Evolutionary conservation across 2,329 filamentous ascomycete species (phyloP).

Genomic region (Stachybotrys chlorohalonatus): DNA sequence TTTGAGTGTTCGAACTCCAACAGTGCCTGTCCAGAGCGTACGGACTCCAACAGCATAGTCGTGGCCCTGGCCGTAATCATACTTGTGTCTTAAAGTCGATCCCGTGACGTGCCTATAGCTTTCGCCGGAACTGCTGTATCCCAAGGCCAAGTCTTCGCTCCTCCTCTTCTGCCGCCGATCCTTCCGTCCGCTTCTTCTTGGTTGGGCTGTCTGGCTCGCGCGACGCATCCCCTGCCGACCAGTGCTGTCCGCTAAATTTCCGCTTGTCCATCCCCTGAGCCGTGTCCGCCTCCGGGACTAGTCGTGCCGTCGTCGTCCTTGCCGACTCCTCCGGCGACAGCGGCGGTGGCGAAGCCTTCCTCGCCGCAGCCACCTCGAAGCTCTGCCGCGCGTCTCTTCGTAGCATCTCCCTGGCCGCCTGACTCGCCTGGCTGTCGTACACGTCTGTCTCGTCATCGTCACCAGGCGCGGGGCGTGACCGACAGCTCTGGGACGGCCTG

Average conservation of each 20-base stretch:
- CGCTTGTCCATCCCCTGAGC: conserved; percentile 36
- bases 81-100: too few species aligned
- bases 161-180: conserved; percentile 23
- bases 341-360: conserved; percentile 33
- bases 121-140: conserved; percentile 33
- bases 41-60: too few species aligned
- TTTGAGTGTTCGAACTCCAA: too few species aligned
- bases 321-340: conserved; percentile 32
- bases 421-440: conserved; percentile 67
- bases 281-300: conserved; percentile 12
- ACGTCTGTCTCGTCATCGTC: conserved; percentile 39
- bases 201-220: conserved; percentile 34
- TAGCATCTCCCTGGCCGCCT: conserved; percentile 66
- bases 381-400: conserved; percentile 48
- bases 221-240: conserved; percentile 18
- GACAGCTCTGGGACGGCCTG: conserved; percentile 18
- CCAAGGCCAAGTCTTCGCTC: conserved; percentile 38
- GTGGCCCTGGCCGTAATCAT: too few species aligned
- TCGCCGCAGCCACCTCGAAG: conserved; percentile 38
- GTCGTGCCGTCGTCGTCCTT: conserved; percentile 41
- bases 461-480: conserved; percentile 3
- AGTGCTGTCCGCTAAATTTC: conserved; percentile 31
- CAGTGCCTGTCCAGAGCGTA: too few species aligned
- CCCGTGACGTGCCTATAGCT: too few species aligned
- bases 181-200: conserved; percentile 41